phyloP scores from a whole-genome alignment of 208 protist genomes.

The Leishmania aethiopica region DNA sequence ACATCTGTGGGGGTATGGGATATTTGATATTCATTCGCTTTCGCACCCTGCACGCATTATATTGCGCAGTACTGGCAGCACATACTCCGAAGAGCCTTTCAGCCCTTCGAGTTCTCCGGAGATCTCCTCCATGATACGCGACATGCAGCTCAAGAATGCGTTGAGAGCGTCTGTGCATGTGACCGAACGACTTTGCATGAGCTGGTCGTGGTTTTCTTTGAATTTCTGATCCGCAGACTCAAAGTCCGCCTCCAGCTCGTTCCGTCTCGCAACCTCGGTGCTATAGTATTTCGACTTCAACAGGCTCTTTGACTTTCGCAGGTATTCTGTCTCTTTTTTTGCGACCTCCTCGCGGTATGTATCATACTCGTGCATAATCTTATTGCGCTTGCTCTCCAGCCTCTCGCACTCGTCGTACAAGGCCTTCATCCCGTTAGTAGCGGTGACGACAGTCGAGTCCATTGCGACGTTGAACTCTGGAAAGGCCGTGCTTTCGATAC shows the following conservation, averaged over 20 bases:
- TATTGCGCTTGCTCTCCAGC: slow-evolving; percentile 48
- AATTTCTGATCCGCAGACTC: slow-evolving; percentile 44
- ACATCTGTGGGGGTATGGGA: not conserved
- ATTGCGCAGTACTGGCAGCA: slow-evolving; percentile 5
- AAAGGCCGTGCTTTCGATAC: slow-evolving; percentile 28
- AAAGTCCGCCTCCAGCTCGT: slow-evolving; percentile 41
- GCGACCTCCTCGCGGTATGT: slow-evolving; percentile 49
- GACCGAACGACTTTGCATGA: slow-evolving; percentile 30
- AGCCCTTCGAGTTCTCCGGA: slow-evolving; percentile 29
- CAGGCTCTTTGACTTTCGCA: slow-evolving; percentile 56
- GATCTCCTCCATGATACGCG: slow-evolving; percentile 29
- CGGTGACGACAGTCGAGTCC: slow-evolving; percentile 35
- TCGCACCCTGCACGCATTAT: slow-evolving; percentile 19
- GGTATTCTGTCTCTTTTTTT: slow-evolving; percentile 57
- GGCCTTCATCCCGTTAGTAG: slow-evolving; percentile 34
- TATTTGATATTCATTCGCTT: not conserved
- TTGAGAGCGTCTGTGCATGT: slow-evolving; percentile 25
- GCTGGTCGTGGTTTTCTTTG: slow-evolving; percentile 45
- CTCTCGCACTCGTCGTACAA: slow-evolving; percentile 52
- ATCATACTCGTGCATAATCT: slow-evolving; percentile 60
- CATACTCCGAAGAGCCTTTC: slow-evolving; percentile 11
- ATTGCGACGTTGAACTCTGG: slow-evolving; percentile 37
- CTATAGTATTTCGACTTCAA: slow-evolving; percentile 50
- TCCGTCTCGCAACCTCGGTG: slow-evolving; percentile 44
- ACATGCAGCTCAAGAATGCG: slow-evolving; percentile 41